Conservation (phyloP, 2,329 filamentous ascomycete genomes). For the Beauveria scarabaeidicola region DNA sequence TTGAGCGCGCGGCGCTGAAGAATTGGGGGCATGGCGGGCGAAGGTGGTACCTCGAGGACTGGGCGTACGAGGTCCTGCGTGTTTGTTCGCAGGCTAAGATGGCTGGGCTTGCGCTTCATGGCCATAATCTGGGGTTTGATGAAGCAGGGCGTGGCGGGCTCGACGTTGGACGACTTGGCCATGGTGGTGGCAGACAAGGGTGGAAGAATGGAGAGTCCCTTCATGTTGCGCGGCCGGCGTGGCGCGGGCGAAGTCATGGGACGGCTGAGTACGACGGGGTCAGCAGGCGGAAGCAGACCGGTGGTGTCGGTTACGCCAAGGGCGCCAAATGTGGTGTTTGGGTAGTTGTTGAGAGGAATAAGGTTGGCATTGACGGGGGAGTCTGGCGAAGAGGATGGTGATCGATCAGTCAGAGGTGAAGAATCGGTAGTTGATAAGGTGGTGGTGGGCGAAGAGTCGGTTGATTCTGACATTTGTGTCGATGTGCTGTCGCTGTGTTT, state of each 20-base stretch:
- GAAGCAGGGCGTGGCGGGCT: constrained; percentile 66
- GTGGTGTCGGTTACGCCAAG: constrained; percentile 23
- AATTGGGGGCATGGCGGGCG: constrained; percentile 49
- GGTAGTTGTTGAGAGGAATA: constrained; percentile 61
- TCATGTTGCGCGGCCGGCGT: constrained; percentile 71
- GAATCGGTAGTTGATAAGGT: constrained; percentile 90
- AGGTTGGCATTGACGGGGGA: constrained; percentile 71
- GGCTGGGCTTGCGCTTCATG: constrained; percentile 66
- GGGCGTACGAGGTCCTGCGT: constrained; percentile 46
- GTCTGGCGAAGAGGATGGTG: constrained; percentile 85
- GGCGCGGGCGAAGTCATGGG: constrained; percentile 62
- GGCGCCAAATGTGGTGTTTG: constrained; percentile 48
- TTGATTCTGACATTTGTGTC: constrained; percentile 71
- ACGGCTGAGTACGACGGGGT: constrained; percentile 34
- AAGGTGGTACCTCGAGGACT: constrained; percentile 45
- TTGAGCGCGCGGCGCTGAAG: constrained; percentile 55
- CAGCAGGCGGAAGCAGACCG: constrained; percentile 32
- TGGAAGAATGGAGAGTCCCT: constrained; percentile 71
- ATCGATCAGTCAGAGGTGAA: constrained; percentile 80
- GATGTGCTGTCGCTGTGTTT: constrained; percentile 71
- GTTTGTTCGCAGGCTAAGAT: constrained; percentile 68
- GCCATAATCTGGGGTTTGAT: constrained; percentile 69
- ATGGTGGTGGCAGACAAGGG: constrained; percentile 40
- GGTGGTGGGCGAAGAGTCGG: constrained; percentile 90
- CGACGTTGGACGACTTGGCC: constrained; percentile 46